Evolutionary conservation across 2,329 filamentous ascomycete genomes (phyloP), one percentile per base, ranked within the genome.

Genomic region (Botrytis fragariae): DNA sequence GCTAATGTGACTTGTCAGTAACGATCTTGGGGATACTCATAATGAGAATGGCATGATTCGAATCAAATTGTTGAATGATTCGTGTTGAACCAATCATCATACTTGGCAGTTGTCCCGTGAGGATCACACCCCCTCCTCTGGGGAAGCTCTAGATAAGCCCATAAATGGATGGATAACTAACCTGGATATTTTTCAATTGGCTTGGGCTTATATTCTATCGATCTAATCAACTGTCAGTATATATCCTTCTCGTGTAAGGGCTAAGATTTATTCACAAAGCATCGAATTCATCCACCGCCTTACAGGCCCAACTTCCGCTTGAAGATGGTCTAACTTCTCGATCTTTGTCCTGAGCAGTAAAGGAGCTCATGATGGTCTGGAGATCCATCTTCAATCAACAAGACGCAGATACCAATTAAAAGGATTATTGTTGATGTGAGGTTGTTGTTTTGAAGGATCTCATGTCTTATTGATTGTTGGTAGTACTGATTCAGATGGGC

Each of bases 1-100:
- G 86, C 86, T 87, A 68, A n/a, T 39, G 39, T 37, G 6, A 60
- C 44, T 14, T 57, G 18, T 45, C 37, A 73, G 54, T 35, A 65
- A 51, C 14, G 9, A 16, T 32, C 25, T 14, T 32, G n/a, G 35
- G 16, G 8, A 32, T 22, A 25, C 7, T 18, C 6, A 69, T 32
- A 20, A 4, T 32, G 9, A 16, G 29, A 44, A 60, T 14, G 67
- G 4, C 22, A 60, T 60, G 57, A 60, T 35, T 25, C 37, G 32
- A 39, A 20, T 51, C 8, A 45, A 39, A 9, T n/a, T 9, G 20
- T 35, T 35, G 64, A 51, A 4, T 10, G 35, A 14, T 67, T n/a
- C 20, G 22, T 22, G 16, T 8, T 69, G 39, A 44, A 42, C 20
- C 42, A 42, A 64, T 71, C 29, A 12, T 48, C 22, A 51, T 20